A percentile compares a stretch with the other conserved stretches of the same genome.
These are phyloP conservation scores for Starmera quercuum DNA, from an alignment of 805 yeast species.

Conservation along the genomic window DNA sequence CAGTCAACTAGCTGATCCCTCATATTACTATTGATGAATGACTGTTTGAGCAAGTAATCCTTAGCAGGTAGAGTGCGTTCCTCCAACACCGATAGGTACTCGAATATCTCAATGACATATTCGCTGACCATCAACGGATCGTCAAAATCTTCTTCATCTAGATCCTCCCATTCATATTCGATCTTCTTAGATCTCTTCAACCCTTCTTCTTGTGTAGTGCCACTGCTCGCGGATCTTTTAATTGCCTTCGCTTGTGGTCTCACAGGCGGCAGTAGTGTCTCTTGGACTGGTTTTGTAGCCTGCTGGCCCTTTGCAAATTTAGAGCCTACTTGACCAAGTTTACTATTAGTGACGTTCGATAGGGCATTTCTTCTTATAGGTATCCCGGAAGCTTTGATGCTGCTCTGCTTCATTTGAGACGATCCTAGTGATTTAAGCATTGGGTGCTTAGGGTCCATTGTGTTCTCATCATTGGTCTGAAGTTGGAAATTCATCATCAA, in stretches of 20 bases:
- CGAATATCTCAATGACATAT: conserved; percentile 82
- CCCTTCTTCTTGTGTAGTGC: conserved; percentile 3
- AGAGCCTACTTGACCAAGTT: conserved; percentile 6
- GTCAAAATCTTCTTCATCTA: conserved; percentile 71
- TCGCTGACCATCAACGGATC: conserved; percentile 92
- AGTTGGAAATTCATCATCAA: background rate
- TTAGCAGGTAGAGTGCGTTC: conserved; percentile 56
- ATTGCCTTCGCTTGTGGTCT: conserved; percentile 15
- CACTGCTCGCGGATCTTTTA: conserved; percentile 36
- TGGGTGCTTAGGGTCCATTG: background rate
- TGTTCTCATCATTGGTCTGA: background rate
- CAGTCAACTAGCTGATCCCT: conserved; percentile 88
- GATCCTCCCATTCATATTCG: conserved; percentile 56
- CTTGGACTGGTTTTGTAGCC: background rate
- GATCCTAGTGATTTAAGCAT: conserved; percentile 12
- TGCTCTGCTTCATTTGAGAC: conserved; percentile 8
- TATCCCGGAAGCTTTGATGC: conserved; percentile 9
- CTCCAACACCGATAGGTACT: conserved; percentile 68
- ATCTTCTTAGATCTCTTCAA: conserved; percentile 16
- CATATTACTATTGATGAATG: conserved; percentile 42
- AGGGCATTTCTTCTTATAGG: conserved; percentile 21
- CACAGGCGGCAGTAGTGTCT: background rate
- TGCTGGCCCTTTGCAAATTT: background rate
- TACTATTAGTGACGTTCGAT: conserved; percentile 23
- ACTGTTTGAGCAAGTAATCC: conserved; percentile 29